Evolutionary conservation across 139 green algal genomes (phyloP), one percentile per base, ranked within the genome.

Genomic region (Picocystis salinarum): DNA sequence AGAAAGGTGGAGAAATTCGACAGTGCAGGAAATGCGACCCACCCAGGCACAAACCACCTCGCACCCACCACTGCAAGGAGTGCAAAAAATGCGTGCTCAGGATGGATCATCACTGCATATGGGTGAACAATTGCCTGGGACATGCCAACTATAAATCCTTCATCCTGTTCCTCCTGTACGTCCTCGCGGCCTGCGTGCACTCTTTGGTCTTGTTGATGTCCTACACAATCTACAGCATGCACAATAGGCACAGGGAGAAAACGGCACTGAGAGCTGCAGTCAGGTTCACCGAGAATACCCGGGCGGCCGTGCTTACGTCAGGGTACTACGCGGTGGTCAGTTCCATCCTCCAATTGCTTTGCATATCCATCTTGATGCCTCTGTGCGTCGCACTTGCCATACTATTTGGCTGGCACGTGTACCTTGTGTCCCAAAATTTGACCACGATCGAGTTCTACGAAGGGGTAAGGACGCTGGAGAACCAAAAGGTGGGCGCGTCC

Each of bases 91-190:
- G 82, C 52, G 67, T 92, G n/a, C 61, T 91, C 27, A 51, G 81
- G 11, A 91, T 87, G 79, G 62, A 75, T 52, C 73, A 81, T 31
- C 73, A 82, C 56, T 82, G 73, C 55, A 52, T 63, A 18, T 80
- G 75, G 79, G 70, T 80, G 12, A 82, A 82, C 57, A 91, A 89
- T 45, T 93, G 82, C 61, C 71, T 93, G 0, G 82, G 82, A 1
- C 80, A 93, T 36, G 53, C 53, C 25, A 93, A 93, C 67, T 85
- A 91, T 61, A 70, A 75, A 17, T 48, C 64, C 13, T 93, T 93
- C 63, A 66, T 93, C 23, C 59, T 82, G 28, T 45, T 80, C 73
- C 26, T 68, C 25, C 45, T 59, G 23, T 59, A 64, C 47, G 45
- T 55, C 3, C 62, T 48, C 41, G 41, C 58, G 2, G 67, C 73